Base-by-base conservation (phyloP, 345 rosid genomes). In the Camelina laxa region DNA sequence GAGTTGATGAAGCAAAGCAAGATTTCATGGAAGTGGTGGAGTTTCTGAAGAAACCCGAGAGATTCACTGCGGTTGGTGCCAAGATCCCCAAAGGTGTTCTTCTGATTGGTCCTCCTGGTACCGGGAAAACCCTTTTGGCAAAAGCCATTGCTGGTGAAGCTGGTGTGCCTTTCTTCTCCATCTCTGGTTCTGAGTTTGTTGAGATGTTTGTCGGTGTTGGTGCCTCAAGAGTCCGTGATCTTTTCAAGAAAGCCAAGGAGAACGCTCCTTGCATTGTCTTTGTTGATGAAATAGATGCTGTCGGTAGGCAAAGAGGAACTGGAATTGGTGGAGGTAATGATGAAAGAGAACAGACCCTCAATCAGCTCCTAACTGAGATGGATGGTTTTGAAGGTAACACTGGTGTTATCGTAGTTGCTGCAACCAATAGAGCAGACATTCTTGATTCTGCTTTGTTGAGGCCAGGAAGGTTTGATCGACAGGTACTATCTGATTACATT, bases 71-170 rank as follows among this genome's bases (percentile, higher is more conserved):
- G 0, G 84, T 95, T 38, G 97, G 99, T 53, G 99, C 99, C 41
- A 86, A 91, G 67, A 95, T 95, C 70, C 97, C 97, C 3, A 95
- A 92, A 79, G 99, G 99, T 79, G 99, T 95, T 67, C 99, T 95
- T 66, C 92, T 95, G 2, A 82, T 92, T 73, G 99, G 99, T 67
- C 99, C 99, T 60, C 99, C 99, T 14, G 97, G 99, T 78, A 95
- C 99, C 1, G 99, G 99, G n/a, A 95, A 95, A 80, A 95, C 99
- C 4, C 96, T 92, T 79, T 84, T 95, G 63, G 99, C 99, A 57
- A 95, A 95, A 82, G 99, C 99, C 47, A 95, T 95, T 66, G 99
- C 99, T 55, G 99, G 99, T 77, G 99, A 93, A 83, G 98, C 97
- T 55, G 98, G 98, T 39, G 96, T 93, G 35, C 98, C 98, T 3